A percentile compares a stretch with the other conserved stretches of the same genome.
phyloP scores from a whole-genome alignment of 805 yeast genomes.

The Torulaspora microellipsoides region DNA sequence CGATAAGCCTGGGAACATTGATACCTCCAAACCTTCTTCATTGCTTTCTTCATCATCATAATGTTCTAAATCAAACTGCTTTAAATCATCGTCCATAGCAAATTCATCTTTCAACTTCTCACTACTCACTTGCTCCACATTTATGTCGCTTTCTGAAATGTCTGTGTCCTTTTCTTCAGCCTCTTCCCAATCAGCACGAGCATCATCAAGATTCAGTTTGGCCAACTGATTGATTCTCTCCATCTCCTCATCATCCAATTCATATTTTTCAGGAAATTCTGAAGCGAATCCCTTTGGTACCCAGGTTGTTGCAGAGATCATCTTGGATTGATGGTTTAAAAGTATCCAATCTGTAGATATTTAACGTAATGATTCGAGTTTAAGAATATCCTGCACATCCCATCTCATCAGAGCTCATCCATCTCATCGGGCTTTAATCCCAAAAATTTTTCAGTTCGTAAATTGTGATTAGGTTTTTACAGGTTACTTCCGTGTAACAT shows the following conservation, averaged over 20 bases:
- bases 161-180: constrained; percentile 34
- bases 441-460: constrained; percentile 14
- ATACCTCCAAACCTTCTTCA: constrained; percentile 54
- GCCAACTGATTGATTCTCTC: constrained; percentile 85
- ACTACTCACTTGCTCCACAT: constrained; percentile 4
- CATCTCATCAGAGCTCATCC: constrained; percentile 2
- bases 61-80: constrained; percentile 81
- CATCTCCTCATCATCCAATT: constrained; percentile 87
- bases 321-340: constrained; percentile 23
- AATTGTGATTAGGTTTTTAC: not conserved
- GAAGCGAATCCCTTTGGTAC: constrained; percentile 94
- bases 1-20: constrained; percentile 69
- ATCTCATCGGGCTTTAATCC: not conserved
- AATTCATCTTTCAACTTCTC: constrained; percentile 44
- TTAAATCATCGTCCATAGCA: constrained; percentile 77
- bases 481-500: too few relatives aligned
- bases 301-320: constrained; percentile 94
- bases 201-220: constrained; percentile 72
- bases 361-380: too few relatives aligned
- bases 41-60: constrained; percentile 66
- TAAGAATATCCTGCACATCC: not conserved
- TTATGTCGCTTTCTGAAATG: constrained; percentile 27
- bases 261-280: constrained; percentile 86
- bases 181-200: constrained; percentile 56
- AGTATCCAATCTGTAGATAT: not conserved